These are phyloP conservation scores for Nakaseomyces bracarensis DNA, from an alignment of 1,139 yeast genomes.

Conservation along the genomic window DNA sequence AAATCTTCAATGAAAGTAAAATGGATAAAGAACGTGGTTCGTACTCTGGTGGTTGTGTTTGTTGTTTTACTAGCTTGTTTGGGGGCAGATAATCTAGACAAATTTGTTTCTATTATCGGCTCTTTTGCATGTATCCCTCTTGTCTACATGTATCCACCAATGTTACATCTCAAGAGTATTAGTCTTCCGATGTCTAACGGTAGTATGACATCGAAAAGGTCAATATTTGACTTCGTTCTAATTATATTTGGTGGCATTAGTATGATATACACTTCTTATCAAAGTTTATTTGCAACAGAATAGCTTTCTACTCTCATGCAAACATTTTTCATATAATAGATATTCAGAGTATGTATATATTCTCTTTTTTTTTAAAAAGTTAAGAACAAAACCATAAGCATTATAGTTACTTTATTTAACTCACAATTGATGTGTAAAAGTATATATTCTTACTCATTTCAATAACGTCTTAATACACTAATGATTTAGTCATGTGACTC, in stretches of 20 bases:
- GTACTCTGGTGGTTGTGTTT: conserved; percentile 44
- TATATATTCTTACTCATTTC: background rate
- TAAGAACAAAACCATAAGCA: too few relatives aligned
- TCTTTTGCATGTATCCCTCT: conserved; percentile 77
- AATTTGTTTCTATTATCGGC: conserved; percentile 68
- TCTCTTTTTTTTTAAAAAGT: too few relatives aligned
- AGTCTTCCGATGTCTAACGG: conserved; percentile 25
- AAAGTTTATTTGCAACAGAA: conserved; percentile 35
- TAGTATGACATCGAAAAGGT: conserved; percentile 17
- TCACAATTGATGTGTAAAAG: background rate
- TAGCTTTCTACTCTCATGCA: background rate
- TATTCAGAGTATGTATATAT: too few relatives aligned
- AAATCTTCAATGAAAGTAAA: conserved; percentile 44
- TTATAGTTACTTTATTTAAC: too few relatives aligned
- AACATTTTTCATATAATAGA: too few relatives aligned
- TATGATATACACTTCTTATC: conserved; percentile 58
- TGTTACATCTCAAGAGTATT: conserved; percentile 46
- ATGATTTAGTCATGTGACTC: background rate
- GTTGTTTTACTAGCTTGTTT: conserved; percentile 48
- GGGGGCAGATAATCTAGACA: conserved; percentile 62
- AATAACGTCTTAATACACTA: background rate
- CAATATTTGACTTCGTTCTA: conserved; percentile 40
- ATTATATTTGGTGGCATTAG: conserved; percentile 51
- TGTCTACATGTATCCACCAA: conserved; percentile 76
- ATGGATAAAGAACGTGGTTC: conserved; percentile 57